phyloP scores from a whole-genome alignment of 1,284 basidiomycete species.

The Neonothopanus nambi region DNA sequence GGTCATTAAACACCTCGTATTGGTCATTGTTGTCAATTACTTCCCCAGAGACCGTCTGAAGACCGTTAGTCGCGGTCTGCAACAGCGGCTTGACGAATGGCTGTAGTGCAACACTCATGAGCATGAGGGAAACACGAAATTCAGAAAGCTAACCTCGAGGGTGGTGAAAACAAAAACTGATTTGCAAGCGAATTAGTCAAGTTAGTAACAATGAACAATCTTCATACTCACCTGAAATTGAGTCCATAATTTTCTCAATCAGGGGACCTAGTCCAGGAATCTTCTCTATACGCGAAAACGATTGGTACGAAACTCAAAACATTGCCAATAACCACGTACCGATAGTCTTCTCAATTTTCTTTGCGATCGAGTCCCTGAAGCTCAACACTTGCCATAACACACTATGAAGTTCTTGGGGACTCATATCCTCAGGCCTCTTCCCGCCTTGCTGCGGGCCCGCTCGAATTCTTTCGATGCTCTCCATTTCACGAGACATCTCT shows the following conservation, averaged over 20 bases:
- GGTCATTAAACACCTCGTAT: constrained; percentile 82
- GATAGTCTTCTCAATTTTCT: constrained; percentile 86
- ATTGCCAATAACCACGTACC: neutral
- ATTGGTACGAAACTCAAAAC: neutral
- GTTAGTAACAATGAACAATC: neutral
- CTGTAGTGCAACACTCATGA: constrained; percentile 34
- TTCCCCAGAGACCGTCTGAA: constrained; percentile 66
- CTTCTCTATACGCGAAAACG: constrained; percentile 44
- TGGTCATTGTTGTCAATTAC: constrained; percentile 83
- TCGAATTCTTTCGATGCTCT: constrained; percentile 71
- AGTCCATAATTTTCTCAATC: constrained; percentile 83
- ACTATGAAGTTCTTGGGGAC: constrained; percentile 83
- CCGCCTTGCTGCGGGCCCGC: constrained; percentile 53
- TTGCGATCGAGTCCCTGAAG: constrained; percentile 84
- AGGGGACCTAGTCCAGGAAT: constrained; percentile 70
- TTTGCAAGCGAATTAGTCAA: constrained; percentile 1
- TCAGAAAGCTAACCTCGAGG: constrained; percentile 49
- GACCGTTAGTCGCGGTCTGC: constrained; percentile 61
- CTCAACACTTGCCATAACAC: constrained; percentile 85
- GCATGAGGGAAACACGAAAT: constrained; percentile 4
- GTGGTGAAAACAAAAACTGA: constrained; percentile 81
- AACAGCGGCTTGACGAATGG: constrained; percentile 77
- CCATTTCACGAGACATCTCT: constrained; percentile 75
- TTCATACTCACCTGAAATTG: constrained; percentile 55
- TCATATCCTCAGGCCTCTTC: constrained; percentile 79